A percentile compares a stretch with the other conserved stretches of the same genome.
Evolutionary conservation across 2,329 filamentous ascomycete genomes (phyloP).

Genomic region (Alternaria brassicicola): DNA sequence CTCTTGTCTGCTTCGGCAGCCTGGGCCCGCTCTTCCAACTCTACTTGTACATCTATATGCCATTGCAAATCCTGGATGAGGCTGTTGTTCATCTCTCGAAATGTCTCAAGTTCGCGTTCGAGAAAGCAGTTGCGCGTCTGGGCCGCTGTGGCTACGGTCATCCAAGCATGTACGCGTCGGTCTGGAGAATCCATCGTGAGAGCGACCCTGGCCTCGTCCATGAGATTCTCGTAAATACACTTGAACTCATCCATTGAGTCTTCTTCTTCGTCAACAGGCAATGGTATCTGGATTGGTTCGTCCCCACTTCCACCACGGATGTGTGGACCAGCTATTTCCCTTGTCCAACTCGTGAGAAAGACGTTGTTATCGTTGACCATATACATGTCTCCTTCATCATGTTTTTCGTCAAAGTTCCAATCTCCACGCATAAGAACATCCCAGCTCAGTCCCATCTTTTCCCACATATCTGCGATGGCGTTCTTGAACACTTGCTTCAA

Average conservation of each 20-base stretch:
- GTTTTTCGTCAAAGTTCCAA: constrained; percentile 6
- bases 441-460: background rate
- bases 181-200: background rate
- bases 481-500: constrained; percentile 21
- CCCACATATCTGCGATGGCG: constrained; percentile 6
- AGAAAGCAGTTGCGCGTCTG: constrained; percentile 12
- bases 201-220: background rate
- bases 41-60: constrained; percentile 9
- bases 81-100: constrained; percentile 8
- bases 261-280: background rate
- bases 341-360: background rate
- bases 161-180: background rate
- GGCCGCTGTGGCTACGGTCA: background rate
- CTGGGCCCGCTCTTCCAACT: constrained; percentile 2
- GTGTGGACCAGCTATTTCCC: background rate
- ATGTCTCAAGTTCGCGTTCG: constrained; percentile 9
- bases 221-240: background rate
- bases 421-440: background rate
- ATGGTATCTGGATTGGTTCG: background rate
- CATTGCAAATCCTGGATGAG: constrained; percentile 8
- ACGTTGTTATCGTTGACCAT: constrained; percentile 8
- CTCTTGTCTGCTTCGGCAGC: background rate
- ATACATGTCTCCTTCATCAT: constrained; percentile 16
- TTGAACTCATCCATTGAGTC: background rate
- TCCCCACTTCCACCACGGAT: background rate